Evolutionary conservation across 345 rosid species (phyloP).

Genomic region (Passiflora organensis): DNA sequence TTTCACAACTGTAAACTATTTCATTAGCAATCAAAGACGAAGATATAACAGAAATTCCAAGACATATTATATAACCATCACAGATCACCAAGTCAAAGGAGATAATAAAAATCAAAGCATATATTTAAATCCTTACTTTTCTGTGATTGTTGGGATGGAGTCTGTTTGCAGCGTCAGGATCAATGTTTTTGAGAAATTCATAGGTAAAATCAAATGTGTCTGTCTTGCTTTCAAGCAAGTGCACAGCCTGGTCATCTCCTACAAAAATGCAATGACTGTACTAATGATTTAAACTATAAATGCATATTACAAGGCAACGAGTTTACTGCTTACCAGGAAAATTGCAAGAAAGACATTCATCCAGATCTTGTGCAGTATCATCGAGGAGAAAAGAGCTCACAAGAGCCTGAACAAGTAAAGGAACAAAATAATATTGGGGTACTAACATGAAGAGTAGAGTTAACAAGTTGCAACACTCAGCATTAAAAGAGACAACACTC

Average conservation of each 20-base stretch:
- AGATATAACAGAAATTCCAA: too few species aligned
- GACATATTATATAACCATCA: too few species aligned
- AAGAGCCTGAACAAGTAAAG: slow-evolving; percentile 50
- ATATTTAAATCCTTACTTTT: slow-evolving; percentile 41
- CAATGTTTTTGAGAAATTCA: slow-evolving; percentile 63
- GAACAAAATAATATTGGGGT: neutral
- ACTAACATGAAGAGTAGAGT: too few species aligned
- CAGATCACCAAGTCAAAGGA: too few species aligned
- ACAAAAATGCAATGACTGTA: neutral
- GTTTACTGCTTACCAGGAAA: slow-evolving; percentile 39
- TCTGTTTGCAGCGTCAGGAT: slow-evolving; percentile 88
- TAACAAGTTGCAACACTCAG: neutral
- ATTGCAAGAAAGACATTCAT: slow-evolving; percentile 23
- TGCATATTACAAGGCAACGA: slow-evolving; percentile 8
- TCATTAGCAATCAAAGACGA: too few species aligned
- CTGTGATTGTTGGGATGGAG: slow-evolving; percentile 84
- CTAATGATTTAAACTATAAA: neutral
- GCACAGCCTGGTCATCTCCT: slow-evolving; percentile 38
- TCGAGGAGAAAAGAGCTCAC: slow-evolving; percentile 77
- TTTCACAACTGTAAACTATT: too few species aligned
- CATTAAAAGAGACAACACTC: neutral
- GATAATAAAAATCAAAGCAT: too few species aligned
- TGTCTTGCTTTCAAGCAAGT: slow-evolving; percentile 23
- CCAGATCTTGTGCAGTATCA: slow-evolving; percentile 42
- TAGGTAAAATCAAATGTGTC: slow-evolving; percentile 35